Base-by-base conservation (phyloP, 1,284 basidiomycete species). In the Fomitopsis schrenkii region DNA sequence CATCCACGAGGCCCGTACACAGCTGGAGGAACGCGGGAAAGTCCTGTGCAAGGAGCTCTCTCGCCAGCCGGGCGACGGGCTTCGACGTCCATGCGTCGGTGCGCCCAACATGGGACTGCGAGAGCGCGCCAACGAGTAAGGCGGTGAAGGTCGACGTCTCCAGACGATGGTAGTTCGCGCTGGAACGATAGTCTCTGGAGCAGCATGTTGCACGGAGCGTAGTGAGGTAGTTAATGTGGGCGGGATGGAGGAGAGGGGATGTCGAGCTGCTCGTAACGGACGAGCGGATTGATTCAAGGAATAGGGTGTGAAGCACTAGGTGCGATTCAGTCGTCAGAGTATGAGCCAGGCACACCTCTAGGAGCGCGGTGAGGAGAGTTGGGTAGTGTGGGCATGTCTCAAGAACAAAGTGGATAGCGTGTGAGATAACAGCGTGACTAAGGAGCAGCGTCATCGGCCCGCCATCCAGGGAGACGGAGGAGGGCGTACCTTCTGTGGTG, bases 381-480 rank as follows among this genome's bases (percentile, higher is more conserved):
- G 80, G 76, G 63, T 83, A 72, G 54, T 72, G 77, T 5, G 76
- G 73, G 62, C 81, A 84, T 5, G 71, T 72, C 30, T 71, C 71
- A 30, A 86, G 69, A 26, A 84, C 74, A 48, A 84, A 68, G 26
- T 73, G 74, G 7, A 86, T 69, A 4, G 83, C 81, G 65, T 87
- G 83, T 0, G 84, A 78, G 3, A 80, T 65, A 26, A 86, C 62
- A 17, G 80, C 74, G 65, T 73, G 79, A 55, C 84, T 86, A 57
- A 55, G 35, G 33, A 26, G 46, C 17, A 30, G 22, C 22, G 22
- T 19, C 14, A 55, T 2, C 30, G 30, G 40, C 48, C 14, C 10
- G 14, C 30, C 33, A 38, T 19, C 17, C 12, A 9, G 12, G 48
- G 14, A 33, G 28, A 10, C 36, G 7, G 14, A 17, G 2, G 19